Evolutionary conservation across 495 filamentous ascomycete genomes (phyloP), one percentile per base, ranked within the genome.

Genomic region (Lasiosphaeris hirsuta): DNA sequence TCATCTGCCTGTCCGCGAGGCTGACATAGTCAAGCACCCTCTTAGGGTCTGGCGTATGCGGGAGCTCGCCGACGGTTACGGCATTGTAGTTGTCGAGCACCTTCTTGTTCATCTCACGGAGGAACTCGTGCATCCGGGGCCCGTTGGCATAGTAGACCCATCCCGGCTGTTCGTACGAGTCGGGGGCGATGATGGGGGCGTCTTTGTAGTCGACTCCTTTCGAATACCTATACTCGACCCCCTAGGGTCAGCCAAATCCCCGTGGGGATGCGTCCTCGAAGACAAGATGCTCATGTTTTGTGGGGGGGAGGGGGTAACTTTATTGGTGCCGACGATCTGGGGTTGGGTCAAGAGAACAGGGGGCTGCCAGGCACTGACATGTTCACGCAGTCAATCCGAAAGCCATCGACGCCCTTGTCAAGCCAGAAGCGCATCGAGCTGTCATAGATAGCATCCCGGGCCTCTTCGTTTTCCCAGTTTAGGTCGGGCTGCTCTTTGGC

Each of bases 31-130:
- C 73, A 30, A 89, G 73, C 1, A 89, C 81, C 60, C 88, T 79
- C 36, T 78, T 68, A 7, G 70, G 67, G 54, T 84, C 76, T 2
- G 81, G 79, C 10, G 84, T 81, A 62, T 83, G 83, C 0, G 86
- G 85, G 65, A 89, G 81, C 68, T 91, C 88, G 9, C 88, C 88
- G 0, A 90, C 86, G 1, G 83, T 87, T 59, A 90, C 79, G 1
- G 83, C 75, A 61, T 89, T 80, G 58, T 89, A 89, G 43, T 84
- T 70, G 42, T 78, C 78, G n/a, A 90, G 74, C n/a, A 88, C 84
- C 56, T 81, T 68, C 2, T 59, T 44, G 14, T 83, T 78, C 58
- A 90, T 75, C 43, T 79, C 86, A 23, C 79, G 72, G 9, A 89
- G 68, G 51, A 81, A 88, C 58, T 90, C 85, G 62, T 89, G 85